These are phyloP conservation scores for Reticulascus tulasneorum DNA, from an alignment of 2,329 filamentous ascomycete species.

Conservation along the genomic window DNA sequence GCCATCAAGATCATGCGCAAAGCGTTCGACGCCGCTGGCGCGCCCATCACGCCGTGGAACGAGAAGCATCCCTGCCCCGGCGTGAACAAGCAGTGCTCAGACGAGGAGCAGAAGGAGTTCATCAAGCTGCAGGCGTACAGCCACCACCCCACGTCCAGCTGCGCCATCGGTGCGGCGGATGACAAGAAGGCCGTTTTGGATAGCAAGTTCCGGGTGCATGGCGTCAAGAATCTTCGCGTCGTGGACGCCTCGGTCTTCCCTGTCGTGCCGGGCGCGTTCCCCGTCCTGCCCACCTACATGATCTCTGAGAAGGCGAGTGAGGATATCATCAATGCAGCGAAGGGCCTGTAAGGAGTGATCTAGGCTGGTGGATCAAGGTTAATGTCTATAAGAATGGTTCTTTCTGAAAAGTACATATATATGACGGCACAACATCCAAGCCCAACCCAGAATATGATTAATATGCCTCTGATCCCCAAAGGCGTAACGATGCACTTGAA, in stretches of 20 bases:
- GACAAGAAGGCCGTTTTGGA: constrained; percentile 53
- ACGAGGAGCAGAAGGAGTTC: constrained; percentile 18
- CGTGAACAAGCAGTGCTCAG: constrained; percentile 26
- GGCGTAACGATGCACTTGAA: too few species aligned
- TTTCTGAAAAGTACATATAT: too few species aligned
- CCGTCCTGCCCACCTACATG: constrained; percentile 2
- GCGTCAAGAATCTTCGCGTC: constrained; percentile 51
- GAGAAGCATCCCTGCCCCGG: constrained; percentile 25
- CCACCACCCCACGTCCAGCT: constrained; percentile 52
- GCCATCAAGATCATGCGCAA: constrained; percentile 19
- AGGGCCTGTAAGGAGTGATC: too few species aligned
- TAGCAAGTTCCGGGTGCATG: constrained; percentile 48
- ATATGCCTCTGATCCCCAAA: too few species aligned
- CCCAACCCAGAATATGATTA: too few species aligned
- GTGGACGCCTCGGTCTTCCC: constrained; percentile 59
- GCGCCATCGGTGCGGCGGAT: constrained; percentile 47
- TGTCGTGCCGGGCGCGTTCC: background rate
- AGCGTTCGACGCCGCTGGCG: constrained; percentile 14
- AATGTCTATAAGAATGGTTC: too few species aligned
- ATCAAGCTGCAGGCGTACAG: constrained; percentile 39
- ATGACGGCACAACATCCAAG: too few species aligned
- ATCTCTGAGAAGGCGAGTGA: constrained; percentile 4
- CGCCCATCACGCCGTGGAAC: constrained; percentile 13
- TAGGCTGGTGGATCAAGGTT: too few species aligned
- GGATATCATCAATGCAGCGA: constrained; percentile 2